These are phyloP conservation scores for Setaria italica DNA, from an alignment of 202 grass and related monocot species.

Conservation along the genomic window DNA sequence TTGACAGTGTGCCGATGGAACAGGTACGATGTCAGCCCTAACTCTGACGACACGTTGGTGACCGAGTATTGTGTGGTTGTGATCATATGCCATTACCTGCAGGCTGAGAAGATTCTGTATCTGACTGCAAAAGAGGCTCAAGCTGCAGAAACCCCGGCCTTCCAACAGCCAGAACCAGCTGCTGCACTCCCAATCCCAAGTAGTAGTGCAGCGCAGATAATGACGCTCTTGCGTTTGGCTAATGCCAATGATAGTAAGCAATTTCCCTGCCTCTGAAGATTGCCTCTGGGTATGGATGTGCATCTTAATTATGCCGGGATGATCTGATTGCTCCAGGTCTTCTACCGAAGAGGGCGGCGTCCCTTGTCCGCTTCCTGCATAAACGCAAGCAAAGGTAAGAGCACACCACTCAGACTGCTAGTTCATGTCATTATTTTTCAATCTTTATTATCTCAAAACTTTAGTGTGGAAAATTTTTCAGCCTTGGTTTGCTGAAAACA, in stretches of 20 bases:
- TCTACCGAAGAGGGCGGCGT: slow-evolving; percentile 57
- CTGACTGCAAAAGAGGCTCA: slow-evolving; percentile 13
- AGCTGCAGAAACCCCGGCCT: background rate
- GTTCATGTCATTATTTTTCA: background rate
- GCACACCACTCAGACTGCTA: background rate
- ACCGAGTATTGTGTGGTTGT: background rate
- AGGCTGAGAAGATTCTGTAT: slow-evolving; percentile 46
- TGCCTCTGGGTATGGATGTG: background rate
- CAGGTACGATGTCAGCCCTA: slow-evolving; percentile 43
- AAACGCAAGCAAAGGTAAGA: slow-evolving; percentile 65
- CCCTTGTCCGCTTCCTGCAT: slow-evolving; percentile 67
- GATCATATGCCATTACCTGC: background rate
- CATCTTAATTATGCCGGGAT: background rate
- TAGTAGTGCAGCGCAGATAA: background rate
- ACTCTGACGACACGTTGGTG: background rate
- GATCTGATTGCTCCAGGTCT: slow-evolving; percentile 41
- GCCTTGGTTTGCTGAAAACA: too few relatives aligned
- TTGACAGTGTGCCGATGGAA: slow-evolving; percentile 58
- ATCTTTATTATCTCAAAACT: background rate
- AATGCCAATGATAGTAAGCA: slow-evolving; percentile 9
- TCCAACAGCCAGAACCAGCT: background rate
- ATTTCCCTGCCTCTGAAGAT: background rate
- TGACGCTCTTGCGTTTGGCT: background rate
- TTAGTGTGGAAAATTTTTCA: too few relatives aligned
- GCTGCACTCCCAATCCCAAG: background rate